Evolutionary conservation across 306 rosid genomes (phyloP).

Genomic region (Vigna hirtella): DNA sequence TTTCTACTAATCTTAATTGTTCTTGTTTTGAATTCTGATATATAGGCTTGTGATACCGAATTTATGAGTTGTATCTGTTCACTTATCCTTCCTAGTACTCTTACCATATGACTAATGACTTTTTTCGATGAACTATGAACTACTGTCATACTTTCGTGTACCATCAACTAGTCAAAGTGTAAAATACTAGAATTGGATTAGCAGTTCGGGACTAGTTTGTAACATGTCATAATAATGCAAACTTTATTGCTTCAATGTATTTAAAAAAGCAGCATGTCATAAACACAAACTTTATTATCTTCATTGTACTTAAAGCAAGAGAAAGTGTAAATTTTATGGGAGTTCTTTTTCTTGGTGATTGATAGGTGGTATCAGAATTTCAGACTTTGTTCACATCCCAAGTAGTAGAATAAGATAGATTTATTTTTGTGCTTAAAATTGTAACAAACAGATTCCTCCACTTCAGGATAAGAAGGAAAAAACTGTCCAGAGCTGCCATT

Average conservation of each 20-base stretch:
- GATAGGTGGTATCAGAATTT: not conserved
- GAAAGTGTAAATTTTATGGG: not conserved
- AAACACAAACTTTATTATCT: not conserved
- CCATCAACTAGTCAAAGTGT: not conserved
- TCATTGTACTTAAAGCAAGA: not conserved
- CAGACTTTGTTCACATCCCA: not conserved
- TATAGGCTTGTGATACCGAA: not conserved
- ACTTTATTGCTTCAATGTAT: not conserved
- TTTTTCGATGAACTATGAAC: not conserved
- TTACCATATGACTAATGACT: not conserved
- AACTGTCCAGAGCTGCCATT: no score
- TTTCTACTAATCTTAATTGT: not conserved
- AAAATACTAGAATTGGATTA: not conserved
- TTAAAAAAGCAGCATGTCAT: not conserved
- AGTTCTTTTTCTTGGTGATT: slow-evolving; percentile 1
- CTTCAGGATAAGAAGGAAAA: not conserved
- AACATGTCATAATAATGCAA: not conserved
- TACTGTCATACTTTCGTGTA: slow-evolving; percentile 1
- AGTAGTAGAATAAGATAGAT: not conserved
- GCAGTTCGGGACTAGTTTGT: not conserved
- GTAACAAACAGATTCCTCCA: not conserved
- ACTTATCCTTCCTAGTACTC: not conserved
- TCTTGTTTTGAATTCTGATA: not conserved
- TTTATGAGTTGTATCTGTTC: not conserved
- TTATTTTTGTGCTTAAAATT: not conserved